Percentiles rank a stretch among this genome's conserved stretches.
Evolutionary conservation across 1,284 basidiomycete genomes (phyloP).

Genomic region (Rhodotorula mucilaginosa): DNA sequence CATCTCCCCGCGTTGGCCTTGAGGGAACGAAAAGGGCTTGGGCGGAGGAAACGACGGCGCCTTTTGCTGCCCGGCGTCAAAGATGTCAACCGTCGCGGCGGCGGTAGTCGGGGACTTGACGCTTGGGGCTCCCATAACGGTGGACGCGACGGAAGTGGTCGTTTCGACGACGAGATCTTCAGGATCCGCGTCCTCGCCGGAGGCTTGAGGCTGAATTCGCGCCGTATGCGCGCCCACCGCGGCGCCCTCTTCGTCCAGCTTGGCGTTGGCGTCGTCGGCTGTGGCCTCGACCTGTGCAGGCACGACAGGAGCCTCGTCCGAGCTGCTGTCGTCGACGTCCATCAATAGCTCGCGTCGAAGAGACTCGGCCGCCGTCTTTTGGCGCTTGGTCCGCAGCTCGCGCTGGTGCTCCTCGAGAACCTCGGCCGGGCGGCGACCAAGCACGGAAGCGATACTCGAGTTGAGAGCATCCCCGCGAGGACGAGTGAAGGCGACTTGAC

Average conservation of each 20-base stretch:
- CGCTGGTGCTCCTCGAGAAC: conserved; percentile 9
- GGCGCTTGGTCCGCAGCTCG: conserved; percentile 4
- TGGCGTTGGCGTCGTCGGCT: background rate
- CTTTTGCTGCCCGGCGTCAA: background rate
- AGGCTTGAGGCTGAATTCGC: too few species aligned
- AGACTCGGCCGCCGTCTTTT: conserved; percentile 13
- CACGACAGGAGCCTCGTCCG: background rate
- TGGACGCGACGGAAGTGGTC: background rate
- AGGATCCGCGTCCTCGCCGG: too few species aligned
- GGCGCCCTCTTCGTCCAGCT: too few species aligned
- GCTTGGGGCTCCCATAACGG: too few species aligned
- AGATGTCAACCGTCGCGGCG: background rate
- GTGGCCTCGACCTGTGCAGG: background rate
- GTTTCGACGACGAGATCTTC: background rate
- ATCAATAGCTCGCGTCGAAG: background rate
- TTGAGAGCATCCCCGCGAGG: background rate
- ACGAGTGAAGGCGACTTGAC: conserved; percentile 4
- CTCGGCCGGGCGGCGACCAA: background rate
- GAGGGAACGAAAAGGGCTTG: background rate
- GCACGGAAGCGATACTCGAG: conserved; percentile 3
- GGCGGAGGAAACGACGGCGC: background rate
- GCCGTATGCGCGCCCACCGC: too few species aligned
- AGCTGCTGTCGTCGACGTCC: conserved; percentile 2
- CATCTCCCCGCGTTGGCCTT: background rate
- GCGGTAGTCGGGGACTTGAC: background rate